phyloP scores from a whole-genome alignment of 2,329 filamentous ascomycete species.

The Xylaria digitata region DNA sequence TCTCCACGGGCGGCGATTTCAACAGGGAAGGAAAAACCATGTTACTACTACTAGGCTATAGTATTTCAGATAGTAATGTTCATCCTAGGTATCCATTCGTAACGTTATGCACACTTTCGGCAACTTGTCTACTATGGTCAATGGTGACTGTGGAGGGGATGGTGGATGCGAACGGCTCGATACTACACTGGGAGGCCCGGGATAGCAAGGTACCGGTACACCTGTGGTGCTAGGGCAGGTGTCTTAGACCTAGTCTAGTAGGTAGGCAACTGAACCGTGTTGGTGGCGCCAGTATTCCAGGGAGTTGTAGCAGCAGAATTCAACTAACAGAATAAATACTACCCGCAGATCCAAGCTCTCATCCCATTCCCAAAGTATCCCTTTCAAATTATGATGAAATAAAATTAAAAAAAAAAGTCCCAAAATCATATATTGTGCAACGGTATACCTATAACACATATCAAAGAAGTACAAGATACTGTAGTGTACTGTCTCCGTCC shows the following conservation, averaged over 20 bases:
- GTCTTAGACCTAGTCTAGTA: no score
- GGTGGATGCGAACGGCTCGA: no score
- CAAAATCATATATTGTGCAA: no score
- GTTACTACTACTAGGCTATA: constrained; percentile 1
- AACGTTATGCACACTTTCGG: constrained; percentile 27
- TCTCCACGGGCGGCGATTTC: not conserved
- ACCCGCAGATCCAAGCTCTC: no score
- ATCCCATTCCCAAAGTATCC: no score
- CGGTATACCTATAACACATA: not conserved
- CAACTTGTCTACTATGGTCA: constrained; percentile 10
- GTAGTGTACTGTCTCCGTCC: not conserved
- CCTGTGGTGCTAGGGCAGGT: no score
- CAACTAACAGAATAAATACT: no score
- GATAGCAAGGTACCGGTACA: no score
- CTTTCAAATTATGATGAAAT: no score
- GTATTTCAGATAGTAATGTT: constrained; percentile 21
- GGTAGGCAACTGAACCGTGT: not conserved
- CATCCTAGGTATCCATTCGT: constrained; percentile 7
- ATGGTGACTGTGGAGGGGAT: constrained; percentile 14
- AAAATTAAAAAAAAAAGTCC: no score
- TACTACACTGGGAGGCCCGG: not conserved
- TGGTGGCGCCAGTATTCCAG: not conserved
- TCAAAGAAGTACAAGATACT: not conserved
- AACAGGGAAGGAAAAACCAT: not conserved
- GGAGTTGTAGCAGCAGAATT: not conserved